Percentiles rank a stretch among this genome's conserved stretches.
phyloP scores from a whole-genome alignment of 768 basidiomycete genomes.

The Hebeloma cylindrosporum region DNA sequence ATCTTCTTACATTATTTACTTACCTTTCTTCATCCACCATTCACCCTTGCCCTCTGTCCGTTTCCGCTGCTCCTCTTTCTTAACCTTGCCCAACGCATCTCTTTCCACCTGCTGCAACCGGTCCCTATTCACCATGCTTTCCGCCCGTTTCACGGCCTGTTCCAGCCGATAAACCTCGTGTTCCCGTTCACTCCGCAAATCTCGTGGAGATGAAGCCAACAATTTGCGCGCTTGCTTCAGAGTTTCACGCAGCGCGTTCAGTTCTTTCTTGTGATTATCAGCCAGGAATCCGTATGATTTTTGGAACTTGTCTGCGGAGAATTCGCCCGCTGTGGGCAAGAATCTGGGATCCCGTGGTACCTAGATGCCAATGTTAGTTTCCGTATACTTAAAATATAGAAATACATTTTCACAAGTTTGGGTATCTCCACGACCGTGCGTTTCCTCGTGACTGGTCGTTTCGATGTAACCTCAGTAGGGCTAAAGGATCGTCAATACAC shows the following conservation, averaged over 20 bases:
- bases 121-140: constrained; percentile 76
- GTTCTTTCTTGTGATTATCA: constrained; percentile 62
- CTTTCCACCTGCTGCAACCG: constrained; percentile 68
- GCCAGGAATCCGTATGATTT: constrained; percentile 75
- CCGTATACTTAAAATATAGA: neutral
- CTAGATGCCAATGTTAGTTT: constrained; percentile 37
- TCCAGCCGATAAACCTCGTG: constrained; percentile 72
- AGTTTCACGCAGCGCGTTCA: constrained; percentile 61
- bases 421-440: constrained; percentile 68
- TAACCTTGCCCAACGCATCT: constrained; percentile 56
- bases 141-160: constrained; percentile 68
- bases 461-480: constrained; percentile 81
- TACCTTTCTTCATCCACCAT: constrained; percentile 87
- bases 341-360: constrained; percentile 88
- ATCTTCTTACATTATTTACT: constrained; percentile 26
- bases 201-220: constrained; percentile 56
- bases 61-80: constrained; percentile 64
- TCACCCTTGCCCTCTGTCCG: constrained; percentile 72
- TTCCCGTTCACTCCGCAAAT: constrained; percentile 59
- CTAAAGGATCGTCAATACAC: constrained; percentile 37
- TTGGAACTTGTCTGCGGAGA: constrained; percentile 63
- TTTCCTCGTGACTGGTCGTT: constrained; percentile 75
- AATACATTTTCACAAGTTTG: constrained; percentile 49
- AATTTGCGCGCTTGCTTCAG: constrained; percentile 68
- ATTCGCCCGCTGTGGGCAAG: constrained; percentile 66